phyloP scores from a whole-genome alignment of 2,329 filamentous ascomycete genomes.

The Aspergillaceae sp. region DNA sequence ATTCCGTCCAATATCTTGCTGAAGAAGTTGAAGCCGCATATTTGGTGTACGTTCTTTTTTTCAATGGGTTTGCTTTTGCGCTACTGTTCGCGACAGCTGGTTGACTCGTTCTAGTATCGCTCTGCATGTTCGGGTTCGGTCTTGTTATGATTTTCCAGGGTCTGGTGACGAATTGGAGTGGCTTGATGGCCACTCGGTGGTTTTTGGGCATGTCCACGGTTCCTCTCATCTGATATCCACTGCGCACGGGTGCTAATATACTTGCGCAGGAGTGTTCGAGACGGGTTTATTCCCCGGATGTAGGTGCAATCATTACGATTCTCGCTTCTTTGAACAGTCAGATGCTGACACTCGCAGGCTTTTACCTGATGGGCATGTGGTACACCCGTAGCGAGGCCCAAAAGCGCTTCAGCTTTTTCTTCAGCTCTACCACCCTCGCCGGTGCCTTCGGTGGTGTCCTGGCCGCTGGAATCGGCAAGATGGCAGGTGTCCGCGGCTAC shows the following conservation, averaged over 20 bases:
- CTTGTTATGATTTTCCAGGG: conserved; percentile 68
- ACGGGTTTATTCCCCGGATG: conserved; percentile 64
- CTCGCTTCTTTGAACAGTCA: conserved; percentile 7
- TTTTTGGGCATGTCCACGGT: conserved; percentile 51
- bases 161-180: conserved; percentile 65
- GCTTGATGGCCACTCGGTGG: conserved; percentile 71
- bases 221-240: neutral
- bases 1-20: conserved; percentile 66
- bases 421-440: conserved; percentile 58
- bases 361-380: conserved; percentile 68
- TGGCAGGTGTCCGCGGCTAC: conserved; percentile 51
- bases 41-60: conserved; percentile 47
- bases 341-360: conserved; percentile 17
- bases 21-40: conserved; percentile 57
- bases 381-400: conserved; percentile 83
- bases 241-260: neutral
- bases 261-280: conserved; percentile 51
- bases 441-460: conserved; percentile 56
- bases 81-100: neutral
- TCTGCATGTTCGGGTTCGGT: conserved; percentile 80
- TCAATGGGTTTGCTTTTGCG: neutral
- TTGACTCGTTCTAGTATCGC: conserved; percentile 42
- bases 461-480: conserved; percentile 52
- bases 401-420: conserved; percentile 89
- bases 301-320: conserved; percentile 20